Evolutionary conservation across 2,329 filamentous ascomycete species (phyloP), one percentile per base, ranked within the genome.

Genomic region (Shiraia bambusicola): DNA sequence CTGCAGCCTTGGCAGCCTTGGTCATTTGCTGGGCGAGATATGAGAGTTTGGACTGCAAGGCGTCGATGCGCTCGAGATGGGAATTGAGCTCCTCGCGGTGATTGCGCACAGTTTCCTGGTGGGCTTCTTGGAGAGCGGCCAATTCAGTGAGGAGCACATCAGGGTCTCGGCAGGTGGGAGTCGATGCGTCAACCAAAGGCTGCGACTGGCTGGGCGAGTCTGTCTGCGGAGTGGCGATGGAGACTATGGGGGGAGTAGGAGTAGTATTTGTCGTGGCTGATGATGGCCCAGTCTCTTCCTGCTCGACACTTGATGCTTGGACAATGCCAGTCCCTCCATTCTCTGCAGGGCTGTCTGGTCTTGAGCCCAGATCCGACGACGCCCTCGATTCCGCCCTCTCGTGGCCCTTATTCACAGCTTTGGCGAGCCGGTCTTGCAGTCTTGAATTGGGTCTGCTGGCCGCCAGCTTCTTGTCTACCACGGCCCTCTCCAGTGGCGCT

Each of bases 11-110:
- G 1, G 93, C 88, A 0, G 84, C 77, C 24, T 91, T 85, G 0
- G 86, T 81, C 10, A 87, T 84, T 60, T 91, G 87, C 47, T 86
- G 86, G 2, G 91, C 84, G 10, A 98, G 74, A 60, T 94, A 96
- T 53, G 91, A 86, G 19, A 98, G 73, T 63, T 98, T 97, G 6
- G 89, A 83, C 66, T 97, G 88, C 1, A 98, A 72, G 3, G 91
- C 87, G 72, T 98, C 93, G 40, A 96, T 93, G 26, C 87, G 83
- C 69, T 98, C 93, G 6, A 92, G 79, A 49, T 95, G 88, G 34
- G 79, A 79, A 58, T 93, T 83, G 28, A 90, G 78, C 64, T 97
- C 93, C 56, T 93, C 88, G 43, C 92, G 85, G 52, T 88, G 81
- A 48, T 83, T 79, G 25, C 71, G 70, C 44, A 82, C 73, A 1